Evolutionary conservation across 2,329 filamentous ascomycete genomes (phyloP).

Genomic region (Colletotrichum destructivum): DNA sequence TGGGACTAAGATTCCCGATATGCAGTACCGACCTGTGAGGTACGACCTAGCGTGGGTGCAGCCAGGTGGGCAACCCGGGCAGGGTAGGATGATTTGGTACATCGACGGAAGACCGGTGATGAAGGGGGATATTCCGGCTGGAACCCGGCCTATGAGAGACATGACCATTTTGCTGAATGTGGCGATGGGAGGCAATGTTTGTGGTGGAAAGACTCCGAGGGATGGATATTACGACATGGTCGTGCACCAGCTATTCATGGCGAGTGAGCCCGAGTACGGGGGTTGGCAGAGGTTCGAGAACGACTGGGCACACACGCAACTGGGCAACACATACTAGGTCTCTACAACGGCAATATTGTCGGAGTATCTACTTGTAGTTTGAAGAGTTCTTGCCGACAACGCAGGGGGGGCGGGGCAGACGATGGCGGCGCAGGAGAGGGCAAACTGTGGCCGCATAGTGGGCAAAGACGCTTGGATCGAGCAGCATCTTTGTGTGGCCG

Average conservation of each 20-base stretch:
- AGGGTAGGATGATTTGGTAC: slow-evolving; percentile 70
- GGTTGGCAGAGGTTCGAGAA: slow-evolving; percentile 69
- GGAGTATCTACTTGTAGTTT: no score
- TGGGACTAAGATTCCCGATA: slow-evolving; percentile 64
- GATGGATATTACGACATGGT: slow-evolving; percentile 72
- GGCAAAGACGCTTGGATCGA: no score
- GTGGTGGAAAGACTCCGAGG: slow-evolving; percentile 63
- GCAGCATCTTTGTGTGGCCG: no score
- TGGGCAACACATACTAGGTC: slow-evolving; percentile 53
- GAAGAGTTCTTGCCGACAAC: no score
- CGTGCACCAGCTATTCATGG: slow-evolving; percentile 66
- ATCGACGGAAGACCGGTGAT: slow-evolving; percentile 71
- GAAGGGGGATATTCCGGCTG: slow-evolving; percentile 67
- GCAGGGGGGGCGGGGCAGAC: no score
- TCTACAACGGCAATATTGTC: background rate
- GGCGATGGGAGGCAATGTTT: slow-evolving; percentile 75
- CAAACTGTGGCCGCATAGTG: no score
- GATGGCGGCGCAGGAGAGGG: no score
- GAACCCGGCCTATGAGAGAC: slow-evolving; percentile 69
- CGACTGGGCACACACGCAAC: slow-evolving; percentile 60
- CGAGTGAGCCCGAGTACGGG: slow-evolving; percentile 64
- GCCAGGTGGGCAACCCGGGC: slow-evolving; percentile 58
- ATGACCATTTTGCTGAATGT: slow-evolving; percentile 72
- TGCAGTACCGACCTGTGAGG: slow-evolving; percentile 62
- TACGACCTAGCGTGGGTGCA: slow-evolving; percentile 72